Conservation (phyloP, 495 filamentous ascomycete genomes). For the Thermochaetoides thermophila region DNA sequence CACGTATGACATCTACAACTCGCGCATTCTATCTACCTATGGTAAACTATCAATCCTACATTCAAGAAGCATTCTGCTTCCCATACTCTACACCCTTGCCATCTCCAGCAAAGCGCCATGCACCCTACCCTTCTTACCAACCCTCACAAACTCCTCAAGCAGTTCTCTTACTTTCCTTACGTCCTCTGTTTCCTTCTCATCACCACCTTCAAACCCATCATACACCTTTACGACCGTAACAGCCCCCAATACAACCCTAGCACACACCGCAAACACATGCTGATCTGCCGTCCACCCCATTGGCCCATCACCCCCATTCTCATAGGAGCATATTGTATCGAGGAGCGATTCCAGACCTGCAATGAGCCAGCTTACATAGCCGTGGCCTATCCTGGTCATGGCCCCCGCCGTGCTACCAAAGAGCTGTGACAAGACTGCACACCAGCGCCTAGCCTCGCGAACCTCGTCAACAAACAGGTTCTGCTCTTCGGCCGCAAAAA, state of each 20-base stretch:
- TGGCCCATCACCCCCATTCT: constrained; percentile 39
- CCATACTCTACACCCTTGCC: constrained; percentile 1
- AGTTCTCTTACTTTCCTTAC: constrained; percentile 7
- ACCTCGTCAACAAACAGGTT: constrained; percentile 79
- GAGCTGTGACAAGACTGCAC: too few relatives aligned
- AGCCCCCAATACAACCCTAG: constrained; percentile 40
- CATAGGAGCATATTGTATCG: too few relatives aligned
- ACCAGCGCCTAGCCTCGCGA: constrained; percentile 54
- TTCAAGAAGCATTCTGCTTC: background rate
- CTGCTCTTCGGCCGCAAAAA: constrained; percentile 82
- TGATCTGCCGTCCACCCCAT: constrained; percentile 62
- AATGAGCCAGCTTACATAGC: too few relatives aligned
- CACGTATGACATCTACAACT: too few relatives aligned
- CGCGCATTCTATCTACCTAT: too few relatives aligned
- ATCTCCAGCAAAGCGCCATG: constrained; percentile 24
- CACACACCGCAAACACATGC: constrained; percentile 52
- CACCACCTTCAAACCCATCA: background rate
- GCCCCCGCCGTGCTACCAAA: too few relatives aligned
- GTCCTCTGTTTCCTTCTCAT: background rate
- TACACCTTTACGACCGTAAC: constrained; percentile 12
- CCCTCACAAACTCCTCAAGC: constrained; percentile 16
- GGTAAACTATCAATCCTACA: background rate
- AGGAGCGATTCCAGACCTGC: too few relatives aligned
- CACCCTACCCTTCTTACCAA: constrained; percentile 11
- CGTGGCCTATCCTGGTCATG: too few relatives aligned